Percentiles rank a stretch among this genome's conserved stretches.
Conservation (phyloP, 495 filamentous ascomycete genomes). For the Pyrenula aspistea region DNA sequence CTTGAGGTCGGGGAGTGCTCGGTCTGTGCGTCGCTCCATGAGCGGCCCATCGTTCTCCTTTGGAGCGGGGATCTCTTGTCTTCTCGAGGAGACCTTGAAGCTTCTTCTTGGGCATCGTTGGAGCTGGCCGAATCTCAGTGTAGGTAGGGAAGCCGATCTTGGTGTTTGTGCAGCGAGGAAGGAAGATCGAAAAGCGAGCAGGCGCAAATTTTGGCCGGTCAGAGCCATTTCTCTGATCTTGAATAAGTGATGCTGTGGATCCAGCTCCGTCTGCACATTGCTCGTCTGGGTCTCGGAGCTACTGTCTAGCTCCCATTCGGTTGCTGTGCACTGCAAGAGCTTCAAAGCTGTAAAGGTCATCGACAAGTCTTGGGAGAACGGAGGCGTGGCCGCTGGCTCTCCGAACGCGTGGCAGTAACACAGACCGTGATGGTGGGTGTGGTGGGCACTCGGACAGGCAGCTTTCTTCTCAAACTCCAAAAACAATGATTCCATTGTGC, state of each 20-base stretch:
- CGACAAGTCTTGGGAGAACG: too few relatives aligned
- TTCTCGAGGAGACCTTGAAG: background rate
- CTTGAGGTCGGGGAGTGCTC: slow-evolving; percentile 52
- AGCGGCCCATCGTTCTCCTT: slow-evolving; percentile 49
- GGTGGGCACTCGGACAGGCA: background rate
- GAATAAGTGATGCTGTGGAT: too few relatives aligned
- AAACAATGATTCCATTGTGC: background rate
- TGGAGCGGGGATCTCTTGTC: slow-evolving; percentile 29
- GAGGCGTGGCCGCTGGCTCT: background rate
- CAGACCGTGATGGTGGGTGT: background rate
- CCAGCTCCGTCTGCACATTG: too few relatives aligned
- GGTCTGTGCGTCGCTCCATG: slow-evolving; percentile 67
- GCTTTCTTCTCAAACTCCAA: slow-evolving; percentile 1
- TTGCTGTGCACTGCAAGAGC: background rate
- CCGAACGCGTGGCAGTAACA: background rate
- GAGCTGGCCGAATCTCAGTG: too few relatives aligned
- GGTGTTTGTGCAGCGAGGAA: too few relatives aligned
- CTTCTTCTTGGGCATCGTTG: slow-evolving; percentile 21
- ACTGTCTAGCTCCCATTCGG: too few relatives aligned
- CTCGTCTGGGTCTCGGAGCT: too few relatives aligned
- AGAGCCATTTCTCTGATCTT: too few relatives aligned
- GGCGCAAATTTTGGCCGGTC: too few relatives aligned
- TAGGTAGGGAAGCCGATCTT: too few relatives aligned
- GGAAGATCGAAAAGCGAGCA: too few relatives aligned
- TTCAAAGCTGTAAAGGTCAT: too few relatives aligned